Evolutionary conservation across 106 monocot species (phyloP).

Genomic region (Allium cepa): DNA sequence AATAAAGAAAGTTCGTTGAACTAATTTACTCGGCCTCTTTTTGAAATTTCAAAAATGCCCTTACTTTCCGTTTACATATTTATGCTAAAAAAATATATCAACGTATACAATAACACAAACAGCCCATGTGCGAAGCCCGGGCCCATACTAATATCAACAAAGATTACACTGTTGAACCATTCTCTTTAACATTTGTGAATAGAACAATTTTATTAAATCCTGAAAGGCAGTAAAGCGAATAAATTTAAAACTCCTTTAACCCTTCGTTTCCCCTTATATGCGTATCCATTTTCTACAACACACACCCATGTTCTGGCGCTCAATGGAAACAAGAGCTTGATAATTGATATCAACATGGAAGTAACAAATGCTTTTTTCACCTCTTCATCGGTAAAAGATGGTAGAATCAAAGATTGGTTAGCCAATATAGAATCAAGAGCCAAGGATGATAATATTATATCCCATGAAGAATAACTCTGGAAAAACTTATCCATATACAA

Average conservation of each 20-base stretch:
- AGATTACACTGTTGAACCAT: neutral
- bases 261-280: neutral
- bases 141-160: neutral
- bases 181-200: neutral
- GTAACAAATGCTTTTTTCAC: no score
- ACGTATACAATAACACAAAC: no score
- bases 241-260: neutral
- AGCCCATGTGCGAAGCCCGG: no score
- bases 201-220: neutral
- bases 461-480: neutral
- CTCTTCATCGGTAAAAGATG: neutral
- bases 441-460: neutral
- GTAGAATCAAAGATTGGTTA: neutral
- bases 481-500: slow-evolving; percentile 2
- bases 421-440: neutral
- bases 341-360: no score
- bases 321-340: neutral
- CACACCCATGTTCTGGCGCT: neutral
- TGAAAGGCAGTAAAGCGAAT: neutral
- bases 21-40: no score
- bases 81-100: no score
- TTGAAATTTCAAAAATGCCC: no score
- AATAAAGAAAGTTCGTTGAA: no score
- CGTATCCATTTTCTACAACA: neutral
- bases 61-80: no score